Evolutionary conservation across 345 rosid genomes (phyloP).

Genomic region (Laguncularia racemosa): DNA sequence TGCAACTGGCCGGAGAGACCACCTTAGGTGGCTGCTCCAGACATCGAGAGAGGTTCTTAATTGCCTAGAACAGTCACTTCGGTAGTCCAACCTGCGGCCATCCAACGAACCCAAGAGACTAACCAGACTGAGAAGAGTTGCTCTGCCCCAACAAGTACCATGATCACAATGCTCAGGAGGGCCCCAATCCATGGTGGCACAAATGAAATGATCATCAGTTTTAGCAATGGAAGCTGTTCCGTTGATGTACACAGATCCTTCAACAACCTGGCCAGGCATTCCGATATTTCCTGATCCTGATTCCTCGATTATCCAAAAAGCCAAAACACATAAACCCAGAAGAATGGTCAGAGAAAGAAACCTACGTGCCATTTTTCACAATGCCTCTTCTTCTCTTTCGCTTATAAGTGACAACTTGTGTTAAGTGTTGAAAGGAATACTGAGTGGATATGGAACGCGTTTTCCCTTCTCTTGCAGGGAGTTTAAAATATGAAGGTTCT

Average conservation of each 20-base stretch:
- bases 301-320: conserved; percentile 10
- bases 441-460: too few species aligned
- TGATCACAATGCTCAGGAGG: conserved; percentile 49
- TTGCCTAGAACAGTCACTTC: not conserved
- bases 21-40: too few species aligned
- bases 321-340: conserved; percentile 13
- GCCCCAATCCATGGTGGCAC: conserved; percentile 51
- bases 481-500: too few species aligned
- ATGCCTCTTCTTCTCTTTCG: not conserved
- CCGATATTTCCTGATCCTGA: not conserved
- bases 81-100: not conserved
- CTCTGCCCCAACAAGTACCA: conserved; percentile 42
- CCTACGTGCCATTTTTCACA: not conserved
- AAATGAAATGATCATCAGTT: conserved; percentile 34
- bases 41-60: not conserved
- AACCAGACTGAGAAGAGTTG: conserved; percentile 40
- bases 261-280: conserved; percentile 11
- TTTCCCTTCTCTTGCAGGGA: too few species aligned
- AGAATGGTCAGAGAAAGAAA: conserved; percentile 20
- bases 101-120: not conserved
- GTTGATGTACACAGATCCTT: conserved; percentile 27
- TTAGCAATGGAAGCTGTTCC: conserved; percentile 29
- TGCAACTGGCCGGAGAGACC: too few species aligned
- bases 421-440: too few species aligned
- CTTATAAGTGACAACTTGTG: too few species aligned